phyloP scores from a whole-genome alignment of 2,329 filamentous ascomycete genomes.

The Paecilomyces variotii region DNA sequence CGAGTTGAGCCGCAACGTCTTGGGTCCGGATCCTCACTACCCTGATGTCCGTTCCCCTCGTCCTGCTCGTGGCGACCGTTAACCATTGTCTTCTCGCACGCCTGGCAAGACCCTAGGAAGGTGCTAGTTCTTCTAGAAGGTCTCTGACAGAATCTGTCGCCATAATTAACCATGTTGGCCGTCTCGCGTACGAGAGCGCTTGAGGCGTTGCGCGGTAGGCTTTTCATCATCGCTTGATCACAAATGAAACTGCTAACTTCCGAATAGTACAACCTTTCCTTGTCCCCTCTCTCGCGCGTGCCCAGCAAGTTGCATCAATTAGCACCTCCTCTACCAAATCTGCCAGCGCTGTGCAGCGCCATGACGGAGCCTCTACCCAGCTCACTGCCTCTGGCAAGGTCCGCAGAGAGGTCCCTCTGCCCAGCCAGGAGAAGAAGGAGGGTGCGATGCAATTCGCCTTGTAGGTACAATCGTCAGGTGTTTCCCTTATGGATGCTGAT shows the following conservation, averaged over 20 bases:
- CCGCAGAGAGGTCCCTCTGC: constrained; percentile 40
- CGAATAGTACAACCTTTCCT: constrained; percentile 20
- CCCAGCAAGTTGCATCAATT: constrained; percentile 29
- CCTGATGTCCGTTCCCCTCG: neutral
- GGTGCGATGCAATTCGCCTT: constrained; percentile 46
- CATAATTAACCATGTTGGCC: constrained; percentile 16
- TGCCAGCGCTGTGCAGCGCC: constrained; percentile 34
- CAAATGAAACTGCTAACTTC: constrained; percentile 12
- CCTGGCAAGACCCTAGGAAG: neutral
- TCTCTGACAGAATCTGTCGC: constrained; percentile 1
- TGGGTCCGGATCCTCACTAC: neutral
- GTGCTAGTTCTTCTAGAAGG: neutral
- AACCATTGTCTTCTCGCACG: neutral
- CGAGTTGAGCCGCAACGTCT: neutral
- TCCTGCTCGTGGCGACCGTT: neutral
- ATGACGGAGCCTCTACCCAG: constrained; percentile 22
- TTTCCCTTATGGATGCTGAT: neutral
- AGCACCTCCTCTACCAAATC: constrained; percentile 37
- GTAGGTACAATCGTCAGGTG: constrained; percentile 20
- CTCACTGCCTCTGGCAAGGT: constrained; percentile 36
- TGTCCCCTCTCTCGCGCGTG: constrained; percentile 23
- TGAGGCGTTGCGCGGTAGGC: constrained; percentile 20
- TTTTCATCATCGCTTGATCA: constrained; percentile 2
- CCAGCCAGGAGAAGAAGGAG: constrained; percentile 43
- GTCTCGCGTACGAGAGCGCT: constrained; percentile 17